phyloP scores from a whole-genome alignment of 148 eudicot species.

The Persicaria tinctoria region DNA sequence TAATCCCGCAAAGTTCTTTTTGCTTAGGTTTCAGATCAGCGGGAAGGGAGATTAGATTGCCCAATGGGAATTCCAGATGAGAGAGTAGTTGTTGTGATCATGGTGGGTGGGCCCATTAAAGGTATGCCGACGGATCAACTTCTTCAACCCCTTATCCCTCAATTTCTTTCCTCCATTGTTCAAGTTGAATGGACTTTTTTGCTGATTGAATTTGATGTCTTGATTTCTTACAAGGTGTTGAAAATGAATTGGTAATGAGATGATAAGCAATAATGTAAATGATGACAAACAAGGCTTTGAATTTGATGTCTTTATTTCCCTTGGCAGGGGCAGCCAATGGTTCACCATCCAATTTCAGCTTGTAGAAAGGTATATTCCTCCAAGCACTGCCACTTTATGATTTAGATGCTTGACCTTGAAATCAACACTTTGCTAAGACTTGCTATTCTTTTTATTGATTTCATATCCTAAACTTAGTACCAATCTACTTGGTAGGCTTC shows the following conservation, averaged over 20 bases:
- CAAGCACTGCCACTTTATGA: not conserved
- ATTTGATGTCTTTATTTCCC: constrained; percentile 59
- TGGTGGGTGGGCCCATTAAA: constrained; percentile 97
- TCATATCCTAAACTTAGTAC: constrained; percentile 80
- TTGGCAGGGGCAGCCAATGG: constrained; percentile 94
- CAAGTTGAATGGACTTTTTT: not conserved
- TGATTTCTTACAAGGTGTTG: too few relatives aligned
- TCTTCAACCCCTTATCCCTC: not conserved
- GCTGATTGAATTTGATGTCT: not conserved
- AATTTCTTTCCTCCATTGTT: not conserved
- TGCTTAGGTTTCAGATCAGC: not conserved
- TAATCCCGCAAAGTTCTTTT: not conserved
- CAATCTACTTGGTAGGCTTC: constrained; percentile 84
- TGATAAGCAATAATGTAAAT: too few relatives aligned
- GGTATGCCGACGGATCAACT: constrained; percentile 27
- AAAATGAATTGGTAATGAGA: too few relatives aligned
- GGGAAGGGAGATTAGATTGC: not conserved
- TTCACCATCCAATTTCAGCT: constrained; percentile 92
- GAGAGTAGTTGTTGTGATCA: constrained; percentile 85
- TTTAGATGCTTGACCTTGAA: not conserved
- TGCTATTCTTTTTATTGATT: constrained; percentile 4
- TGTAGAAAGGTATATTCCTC: constrained; percentile 60
- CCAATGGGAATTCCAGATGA: constrained; percentile 68
- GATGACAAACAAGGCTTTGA: too few relatives aligned
- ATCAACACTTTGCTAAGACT: not conserved